These are phyloP conservation scores for Ceratocystis lukuohia DNA, from an alignment of 2,329 filamentous ascomycete genomes.

Conservation along the genomic window DNA sequence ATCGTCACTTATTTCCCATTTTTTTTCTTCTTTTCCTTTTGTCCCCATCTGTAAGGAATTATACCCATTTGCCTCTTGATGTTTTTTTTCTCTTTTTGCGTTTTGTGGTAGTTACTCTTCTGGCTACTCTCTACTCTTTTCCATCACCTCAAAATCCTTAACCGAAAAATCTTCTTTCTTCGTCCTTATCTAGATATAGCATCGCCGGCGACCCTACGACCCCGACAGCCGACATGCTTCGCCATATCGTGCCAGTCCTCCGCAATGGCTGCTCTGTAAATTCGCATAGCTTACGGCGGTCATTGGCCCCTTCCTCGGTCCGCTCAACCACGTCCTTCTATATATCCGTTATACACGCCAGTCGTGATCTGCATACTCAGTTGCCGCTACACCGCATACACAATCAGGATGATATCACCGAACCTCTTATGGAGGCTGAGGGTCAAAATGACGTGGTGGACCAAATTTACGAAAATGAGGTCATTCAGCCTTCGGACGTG, in stretches of 20 bases:
- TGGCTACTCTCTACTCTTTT: neutral
- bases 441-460: neutral
- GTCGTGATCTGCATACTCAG: neutral
- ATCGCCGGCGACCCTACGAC: neutral
- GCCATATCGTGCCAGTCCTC: slow-evolving; percentile 18
- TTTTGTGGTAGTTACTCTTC: neutral
- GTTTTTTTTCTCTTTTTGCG: neutral
- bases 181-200: neutral
- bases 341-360: slow-evolving; percentile 3
- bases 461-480: neutral
- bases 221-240: slow-evolving; percentile 13
- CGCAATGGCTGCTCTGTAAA: slow-evolving; percentile 12
- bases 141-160: neutral
- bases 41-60: neutral
- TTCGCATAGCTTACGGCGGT: neutral
- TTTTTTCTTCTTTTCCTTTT: neutral
- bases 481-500: neutral
- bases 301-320: neutral
- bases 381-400: slow-evolving; percentile 4
- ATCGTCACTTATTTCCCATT: neutral
- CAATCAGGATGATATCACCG: slow-evolving; percentile 16
- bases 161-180: neutral
- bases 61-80: neutral
- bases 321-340: neutral
- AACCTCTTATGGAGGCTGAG: neutral